Evolutionary conservation across 345 rosid species (phyloP).

Genomic region (Dipteronia dyeriana): DNA sequence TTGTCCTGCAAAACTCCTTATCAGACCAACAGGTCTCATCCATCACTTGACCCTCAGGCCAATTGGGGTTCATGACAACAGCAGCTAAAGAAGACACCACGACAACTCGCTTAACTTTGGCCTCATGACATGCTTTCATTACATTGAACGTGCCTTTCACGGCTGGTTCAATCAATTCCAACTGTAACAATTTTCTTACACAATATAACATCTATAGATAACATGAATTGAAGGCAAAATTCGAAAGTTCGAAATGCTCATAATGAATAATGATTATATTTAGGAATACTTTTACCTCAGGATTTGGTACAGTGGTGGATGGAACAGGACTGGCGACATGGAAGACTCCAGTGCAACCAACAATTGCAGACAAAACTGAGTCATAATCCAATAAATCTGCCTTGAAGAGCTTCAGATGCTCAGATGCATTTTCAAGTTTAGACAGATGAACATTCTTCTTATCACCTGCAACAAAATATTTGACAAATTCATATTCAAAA

Average conservation of each 20-base stretch:
- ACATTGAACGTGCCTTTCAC: too few species aligned
- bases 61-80: too few species aligned
- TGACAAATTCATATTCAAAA: too few species aligned
- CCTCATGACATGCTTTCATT: constrained; percentile 62
- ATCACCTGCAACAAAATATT: constrained; percentile 29
- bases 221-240: too few species aligned
- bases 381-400: constrained; percentile 62
- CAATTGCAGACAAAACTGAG: constrained; percentile 45
- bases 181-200: too few species aligned
- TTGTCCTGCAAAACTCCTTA: constrained; percentile 27
- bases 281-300: too few species aligned
- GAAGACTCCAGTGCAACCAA: constrained; percentile 64
- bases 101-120: constrained; percentile 57
- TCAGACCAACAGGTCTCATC: constrained; percentile 71
- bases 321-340: constrained; percentile 81
- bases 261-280: too few species aligned
- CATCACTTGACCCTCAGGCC: constrained; percentile 47
- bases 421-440: constrained; percentile 48
- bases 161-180: too few species aligned
- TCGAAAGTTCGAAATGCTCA: too few species aligned
- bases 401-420: constrained; percentile 61
- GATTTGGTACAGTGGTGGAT: too few species aligned
- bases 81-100: constrained; percentile 37
- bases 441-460: constrained; percentile 56
- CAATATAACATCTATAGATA: too few species aligned